Evolutionary conservation across 2,329 filamentous ascomycete genomes (phyloP), one percentile per base, ranked within the genome.

Genomic region (Aureobasidium sp.): DNA sequence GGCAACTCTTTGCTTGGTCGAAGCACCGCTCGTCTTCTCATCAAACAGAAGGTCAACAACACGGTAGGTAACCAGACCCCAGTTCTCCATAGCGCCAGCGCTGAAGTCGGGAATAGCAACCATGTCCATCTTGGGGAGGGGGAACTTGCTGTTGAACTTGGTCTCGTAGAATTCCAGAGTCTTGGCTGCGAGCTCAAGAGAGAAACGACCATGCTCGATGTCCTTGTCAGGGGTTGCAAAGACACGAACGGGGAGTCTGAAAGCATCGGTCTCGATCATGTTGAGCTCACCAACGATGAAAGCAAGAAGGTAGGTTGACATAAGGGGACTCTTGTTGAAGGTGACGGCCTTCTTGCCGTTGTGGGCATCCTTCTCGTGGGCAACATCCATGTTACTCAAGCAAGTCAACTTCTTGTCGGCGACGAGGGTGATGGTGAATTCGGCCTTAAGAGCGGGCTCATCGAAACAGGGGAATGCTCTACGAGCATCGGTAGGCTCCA

Each of bases 51-150:
- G 76, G 71, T 95, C 91, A 37, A 97, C 92, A 25, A 96, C 89
- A 67, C 93, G 88, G 78, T 97, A 97, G 7, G 93, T 97, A 68
- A 97, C 86, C 58, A 97, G 80, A 72, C 93, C 93, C 93, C 93
- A 97, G 75, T 97, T 97, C 81, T 97, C 92, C 92, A 97, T 97
- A 64, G 92, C 93, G 65, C 93, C 93, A 53, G 91, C 91, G 56
- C 91, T 91, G 73, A 97, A 97, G 73, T 97, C 93, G 17, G 93
- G 93, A 71, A 97, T 92, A 48, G 93, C 92, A 68, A 96, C 87
- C 88, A 96, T 94, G 76, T 96, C 91, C 89, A 96, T 94, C 82
- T 96, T 96, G 58, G 91, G 91, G 45, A 96, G 79, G 7, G 91
- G 91, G 72, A 94, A 97, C 36, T 88, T 80, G 73, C 86, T 92